Conservation (phyloP, 768 basidiomycete genomes). For the Lactarius evosmus region DNA sequence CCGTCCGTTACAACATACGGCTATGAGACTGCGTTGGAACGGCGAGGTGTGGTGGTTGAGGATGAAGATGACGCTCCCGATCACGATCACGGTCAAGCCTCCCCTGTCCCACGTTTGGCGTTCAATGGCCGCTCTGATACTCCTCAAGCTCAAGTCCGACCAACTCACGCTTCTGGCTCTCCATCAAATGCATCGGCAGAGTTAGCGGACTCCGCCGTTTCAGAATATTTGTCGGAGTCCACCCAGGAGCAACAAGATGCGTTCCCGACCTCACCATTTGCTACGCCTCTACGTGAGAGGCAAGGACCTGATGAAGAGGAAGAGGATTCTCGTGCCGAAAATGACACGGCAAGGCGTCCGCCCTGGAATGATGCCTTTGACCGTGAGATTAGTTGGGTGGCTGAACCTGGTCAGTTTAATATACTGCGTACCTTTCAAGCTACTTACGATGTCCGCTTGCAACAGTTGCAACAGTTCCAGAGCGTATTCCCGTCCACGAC, state of each 20-base stretch:
- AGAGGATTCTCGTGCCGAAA: constrained; percentile 51
- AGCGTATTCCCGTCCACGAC: constrained; percentile 61
- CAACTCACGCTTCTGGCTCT: constrained; percentile 51
- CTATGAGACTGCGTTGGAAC: constrained; percentile 23
- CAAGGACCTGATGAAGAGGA: constrained; percentile 54
- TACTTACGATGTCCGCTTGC: not conserved
- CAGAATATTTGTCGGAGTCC: constrained; percentile 45
- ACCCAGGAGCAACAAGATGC: constrained; percentile 54
- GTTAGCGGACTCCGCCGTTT: constrained; percentile 46
- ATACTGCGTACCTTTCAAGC: not conserved
- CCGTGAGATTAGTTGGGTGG: constrained; percentile 73
- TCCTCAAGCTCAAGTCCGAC: constrained; percentile 37
- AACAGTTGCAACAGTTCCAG: constrained; percentile 44
- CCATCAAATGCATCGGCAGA: constrained; percentile 48
- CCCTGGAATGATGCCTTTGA: constrained; percentile 33
- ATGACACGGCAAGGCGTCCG: constrained; percentile 31
- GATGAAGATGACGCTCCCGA: constrained; percentile 26
- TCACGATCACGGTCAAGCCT: constrained; percentile 32
- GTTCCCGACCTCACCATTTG: constrained; percentile 70
- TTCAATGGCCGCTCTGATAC: constrained; percentile 45
- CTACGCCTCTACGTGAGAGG: constrained; percentile 64
- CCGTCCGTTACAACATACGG: constrained; percentile 15
- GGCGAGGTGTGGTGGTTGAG: constrained; percentile 26
- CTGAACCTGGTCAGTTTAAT: constrained; percentile 58
- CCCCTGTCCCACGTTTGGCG: constrained; percentile 40